Base-by-base conservation (phyloP, 352 stramenopile species). In the Lagenidium sp. region DNA sequence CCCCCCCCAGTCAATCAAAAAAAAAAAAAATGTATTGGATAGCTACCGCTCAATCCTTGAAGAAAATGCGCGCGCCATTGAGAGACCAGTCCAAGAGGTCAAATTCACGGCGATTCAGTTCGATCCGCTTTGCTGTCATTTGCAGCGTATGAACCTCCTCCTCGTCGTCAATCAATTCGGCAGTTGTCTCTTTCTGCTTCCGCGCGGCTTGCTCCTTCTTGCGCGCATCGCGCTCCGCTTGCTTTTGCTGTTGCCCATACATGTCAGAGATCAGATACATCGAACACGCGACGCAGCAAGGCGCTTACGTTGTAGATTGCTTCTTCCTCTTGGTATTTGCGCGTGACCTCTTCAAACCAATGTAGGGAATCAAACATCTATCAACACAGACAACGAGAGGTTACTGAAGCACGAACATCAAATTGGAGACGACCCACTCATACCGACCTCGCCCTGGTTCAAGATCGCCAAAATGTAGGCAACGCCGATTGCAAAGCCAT, bases 401-500 rank as follows among this genome's bases (percentile, higher is more conserved):
- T 6, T 21, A 39, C 12, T 20, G 16, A 21, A 16, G n/a, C n/a
- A n/a, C n/a, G n/a, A n/a, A n/a, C n/a, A n/a, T n/a, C n/a, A n/a
- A n/a, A n/a, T n/a, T n/a, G n/a, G n/a, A n/a, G n/a, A n/a, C n/a
- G n/a, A n/a, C n/a, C n/a, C n/a, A 28, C 19, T 28, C 5, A 29
- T 30, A 40, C 20, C 1, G 48, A 90, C 76, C 55, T 90, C 75
- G 53, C 77, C 75, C 60, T 96, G 85, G 49, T 94, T 76, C 0
- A 96, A 56, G 48, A 96, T 93, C 20, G 85, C 78, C 6, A 98
- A 67, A 19, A 97, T 85, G 57, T 97, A 98, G 4, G 90, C 88
- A 35, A 97, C 55, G 6, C 94, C 94, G 20, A 98, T 89, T 24
- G 91, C 86, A 65, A 98, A 98, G 4, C 94, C 94, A 57, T 98